phyloP scores from a whole-genome alignment of 2,329 filamentous ascomycete genomes.

The Aspergillus floridensis region DNA sequence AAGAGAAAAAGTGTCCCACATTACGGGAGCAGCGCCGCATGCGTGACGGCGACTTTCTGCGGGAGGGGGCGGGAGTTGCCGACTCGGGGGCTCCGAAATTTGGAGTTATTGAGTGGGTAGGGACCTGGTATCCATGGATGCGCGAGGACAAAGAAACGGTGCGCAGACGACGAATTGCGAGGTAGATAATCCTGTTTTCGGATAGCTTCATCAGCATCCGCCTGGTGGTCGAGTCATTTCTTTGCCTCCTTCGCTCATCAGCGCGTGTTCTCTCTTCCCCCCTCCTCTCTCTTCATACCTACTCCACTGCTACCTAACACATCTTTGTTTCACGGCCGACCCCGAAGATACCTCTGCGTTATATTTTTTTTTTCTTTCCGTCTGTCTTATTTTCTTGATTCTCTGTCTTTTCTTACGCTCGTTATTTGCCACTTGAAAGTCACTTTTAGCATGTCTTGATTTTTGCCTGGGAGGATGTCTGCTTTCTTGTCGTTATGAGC shows the following conservation, averaged over 20 bases:
- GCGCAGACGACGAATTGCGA: constrained; percentile 15
- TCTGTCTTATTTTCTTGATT: constrained; percentile 17
- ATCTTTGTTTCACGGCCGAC: constrained; percentile 10
- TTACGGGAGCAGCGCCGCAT: constrained; percentile 43
- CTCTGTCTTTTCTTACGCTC: neutral
- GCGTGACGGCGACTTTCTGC: constrained; percentile 41
- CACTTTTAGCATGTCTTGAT: constrained; percentile 4
- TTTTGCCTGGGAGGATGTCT: constrained; percentile 7
- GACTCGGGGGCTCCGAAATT: constrained; percentile 34
- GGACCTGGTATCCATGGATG: constrained; percentile 47
- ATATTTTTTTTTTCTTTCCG: constrained; percentile 10
- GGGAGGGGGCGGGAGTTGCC: constrained; percentile 28
- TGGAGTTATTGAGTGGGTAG: constrained; percentile 41
- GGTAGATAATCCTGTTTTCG: constrained; percentile 6
- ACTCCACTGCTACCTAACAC: neutral
- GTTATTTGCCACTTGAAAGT: neutral
- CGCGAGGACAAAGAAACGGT: constrained; percentile 30
- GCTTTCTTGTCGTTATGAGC: constrained; percentile 2
- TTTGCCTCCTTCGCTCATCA: neutral
- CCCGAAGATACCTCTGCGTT: constrained; percentile 19
- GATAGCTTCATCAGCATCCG: neutral
- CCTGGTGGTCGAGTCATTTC: neutral
- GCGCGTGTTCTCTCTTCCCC: neutral
- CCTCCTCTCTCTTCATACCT: neutral
- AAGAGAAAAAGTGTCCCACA: constrained; percentile 45